Conservation (phyloP, 148 eudicot species). For the Selenicereus undatus region DNA sequence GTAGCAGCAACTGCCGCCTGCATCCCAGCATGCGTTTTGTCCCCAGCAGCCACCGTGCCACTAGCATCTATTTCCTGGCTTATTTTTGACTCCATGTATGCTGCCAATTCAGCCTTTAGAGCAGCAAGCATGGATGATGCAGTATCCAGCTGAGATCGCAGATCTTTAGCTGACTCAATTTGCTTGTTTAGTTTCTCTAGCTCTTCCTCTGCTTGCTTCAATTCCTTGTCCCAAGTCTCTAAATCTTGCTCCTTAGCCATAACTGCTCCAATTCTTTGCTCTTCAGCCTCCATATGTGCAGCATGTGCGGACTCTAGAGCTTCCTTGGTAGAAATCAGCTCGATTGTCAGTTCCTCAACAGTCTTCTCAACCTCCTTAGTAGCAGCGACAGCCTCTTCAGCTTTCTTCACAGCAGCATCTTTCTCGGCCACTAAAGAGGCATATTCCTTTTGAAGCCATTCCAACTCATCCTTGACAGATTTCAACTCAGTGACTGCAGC, state of each 20-base stretch:
- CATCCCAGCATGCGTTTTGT: constrained; percentile 46
- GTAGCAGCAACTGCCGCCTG: constrained; percentile 53
- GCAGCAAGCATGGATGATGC: constrained; percentile 54
- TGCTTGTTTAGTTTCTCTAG: constrained; percentile 53
- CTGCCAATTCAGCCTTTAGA: constrained; percentile 75
- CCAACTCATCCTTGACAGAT: constrained; percentile 51
- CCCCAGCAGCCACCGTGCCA: constrained; percentile 24
- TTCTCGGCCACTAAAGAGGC: constrained; percentile 52
- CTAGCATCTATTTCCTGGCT: constrained; percentile 36
- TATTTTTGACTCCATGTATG: constrained; percentile 78
- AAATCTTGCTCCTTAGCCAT: constrained; percentile 88
- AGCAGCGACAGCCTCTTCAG: constrained; percentile 59
- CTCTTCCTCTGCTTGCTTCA: constrained; percentile 84
- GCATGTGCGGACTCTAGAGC: constrained; percentile 82
- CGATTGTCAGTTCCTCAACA: constrained; percentile 82
- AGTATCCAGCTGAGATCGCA: constrained; percentile 57
- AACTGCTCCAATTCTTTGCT: constrained; percentile 80
- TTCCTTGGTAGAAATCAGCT: constrained; percentile 76
- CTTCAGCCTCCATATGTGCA: constrained; percentile 92
- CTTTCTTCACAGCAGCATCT: constrained; percentile 64
- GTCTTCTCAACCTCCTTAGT: constrained; percentile 80
- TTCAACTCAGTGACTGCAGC: constrained; percentile 66
- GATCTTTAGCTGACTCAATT: constrained; percentile 61
- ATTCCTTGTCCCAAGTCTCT: constrained; percentile 73
- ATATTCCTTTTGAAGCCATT: constrained; percentile 52